Evolutionary conservation across 305 asterid genomes (phyloP).

Genomic region (Solanum hybrid): DNA sequence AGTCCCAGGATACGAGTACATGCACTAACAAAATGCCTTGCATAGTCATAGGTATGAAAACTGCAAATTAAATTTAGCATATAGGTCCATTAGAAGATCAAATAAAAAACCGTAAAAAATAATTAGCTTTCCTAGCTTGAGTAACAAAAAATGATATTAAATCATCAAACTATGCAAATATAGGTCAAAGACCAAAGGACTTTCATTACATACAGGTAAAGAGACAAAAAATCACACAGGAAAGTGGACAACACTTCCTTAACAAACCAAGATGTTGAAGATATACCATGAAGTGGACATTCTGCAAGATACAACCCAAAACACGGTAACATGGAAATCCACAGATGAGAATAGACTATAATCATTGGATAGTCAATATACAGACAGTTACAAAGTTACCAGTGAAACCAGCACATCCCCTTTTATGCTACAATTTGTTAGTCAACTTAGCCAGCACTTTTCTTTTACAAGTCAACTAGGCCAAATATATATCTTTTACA

Average conservation of each 20-base stretch:
- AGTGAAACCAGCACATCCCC: background rate
- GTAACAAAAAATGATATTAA: background rate
- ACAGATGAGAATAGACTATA: background rate
- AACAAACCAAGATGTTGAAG: background rate
- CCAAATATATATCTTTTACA: background rate
- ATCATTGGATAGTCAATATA: background rate
- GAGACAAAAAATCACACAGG: background rate
- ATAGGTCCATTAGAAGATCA: constrained; percentile 12
- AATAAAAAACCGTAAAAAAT: background rate
- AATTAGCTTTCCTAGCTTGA: background rate
- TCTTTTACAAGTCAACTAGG: background rate
- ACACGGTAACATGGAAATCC: background rate
- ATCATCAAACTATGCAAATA: background rate
- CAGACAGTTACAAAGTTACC: background rate
- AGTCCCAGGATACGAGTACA: constrained; percentile 94
- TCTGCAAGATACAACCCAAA: background rate
- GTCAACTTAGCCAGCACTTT: background rate
- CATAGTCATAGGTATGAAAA: constrained; percentile 91
- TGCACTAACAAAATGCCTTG: constrained; percentile 89
- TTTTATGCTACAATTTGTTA: background rate
- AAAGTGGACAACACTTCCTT: background rate
- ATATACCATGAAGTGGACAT: background rate
- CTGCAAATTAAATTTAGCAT: constrained; percentile 35
- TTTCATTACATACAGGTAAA: background rate
- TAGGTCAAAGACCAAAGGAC: background rate